phyloP scores from a whole-genome alignment of 176 grass and related monocot species.

The Dendrocalamus sinicus region DNA sequence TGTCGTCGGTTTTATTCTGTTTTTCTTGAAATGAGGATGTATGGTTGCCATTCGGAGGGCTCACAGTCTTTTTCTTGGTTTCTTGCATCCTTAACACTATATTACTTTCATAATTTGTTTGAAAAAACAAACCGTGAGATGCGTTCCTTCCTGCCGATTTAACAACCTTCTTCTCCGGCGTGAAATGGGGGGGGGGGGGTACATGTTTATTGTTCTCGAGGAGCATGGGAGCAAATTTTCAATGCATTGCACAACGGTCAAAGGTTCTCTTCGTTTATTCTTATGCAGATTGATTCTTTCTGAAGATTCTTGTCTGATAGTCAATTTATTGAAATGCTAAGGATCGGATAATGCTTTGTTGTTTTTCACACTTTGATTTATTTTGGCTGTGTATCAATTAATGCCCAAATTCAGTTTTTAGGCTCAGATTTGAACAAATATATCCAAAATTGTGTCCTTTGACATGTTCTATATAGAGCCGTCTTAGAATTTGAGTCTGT shows the following conservation, averaged over 20 bases:
- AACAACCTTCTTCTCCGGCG: constrained; percentile 43
- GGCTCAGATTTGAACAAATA: constrained; percentile 31
- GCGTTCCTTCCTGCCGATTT: constrained; percentile 40
- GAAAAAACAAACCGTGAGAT: constrained; percentile 32
- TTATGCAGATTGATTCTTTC: constrained; percentile 34
- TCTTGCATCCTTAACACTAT: constrained; percentile 1
- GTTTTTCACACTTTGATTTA: background rate
- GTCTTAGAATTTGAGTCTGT: background rate
- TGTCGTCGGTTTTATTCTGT: background rate
- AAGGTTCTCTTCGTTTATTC: constrained; percentile 49
- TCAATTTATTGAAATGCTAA: constrained; percentile 31
- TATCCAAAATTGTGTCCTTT: background rate
- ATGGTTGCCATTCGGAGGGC: constrained; percentile 1
- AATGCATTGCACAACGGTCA: constrained; percentile 58
- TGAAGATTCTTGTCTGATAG: constrained; percentile 11
- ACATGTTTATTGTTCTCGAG: constrained; percentile 45
- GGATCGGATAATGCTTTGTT: background rate
- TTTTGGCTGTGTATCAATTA: background rate
- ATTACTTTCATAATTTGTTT: background rate
- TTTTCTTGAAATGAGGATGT: constrained; percentile 27
- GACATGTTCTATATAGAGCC: background rate
- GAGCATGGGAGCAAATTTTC: constrained; percentile 50
- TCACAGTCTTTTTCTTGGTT: background rate
- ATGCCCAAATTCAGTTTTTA: background rate
- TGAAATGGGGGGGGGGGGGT: constrained; percentile 29